phyloP scores from a whole-genome alignment of 768 basidiomycete species.

The Trametes cingulata region DNA sequence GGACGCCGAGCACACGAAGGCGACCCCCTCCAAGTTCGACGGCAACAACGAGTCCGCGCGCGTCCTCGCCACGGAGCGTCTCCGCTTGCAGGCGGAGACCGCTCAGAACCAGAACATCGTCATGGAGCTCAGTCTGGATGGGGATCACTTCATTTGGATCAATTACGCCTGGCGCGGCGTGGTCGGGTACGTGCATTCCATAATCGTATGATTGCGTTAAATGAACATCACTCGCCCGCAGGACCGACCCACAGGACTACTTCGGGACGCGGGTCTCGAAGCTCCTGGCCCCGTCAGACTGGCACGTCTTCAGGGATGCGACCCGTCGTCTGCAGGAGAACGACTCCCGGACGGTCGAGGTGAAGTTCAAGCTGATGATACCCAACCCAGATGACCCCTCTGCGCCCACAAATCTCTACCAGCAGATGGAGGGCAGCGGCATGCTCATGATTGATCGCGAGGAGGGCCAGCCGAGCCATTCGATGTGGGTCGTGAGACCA shows the following conservation, averaged over 20 bases:
- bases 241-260: conserved; percentile 80
- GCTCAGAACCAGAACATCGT: conserved; percentile 97
- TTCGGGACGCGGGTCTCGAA: conserved; percentile 79
- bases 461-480: conserved; percentile 85
- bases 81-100: conserved; percentile 89
- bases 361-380: conserved; percentile 83
- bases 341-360: conserved; percentile 92
- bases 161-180: conserved; percentile 96
- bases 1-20: conserved; percentile 23
- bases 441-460: conserved; percentile 98
- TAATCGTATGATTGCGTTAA: not conserved
- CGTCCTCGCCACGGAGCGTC: conserved; percentile 83
- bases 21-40: conserved; percentile 43
- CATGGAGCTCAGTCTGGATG: conserved; percentile 90
- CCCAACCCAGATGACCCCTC: conserved; percentile 57
- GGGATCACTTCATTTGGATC: conserved; percentile 93
- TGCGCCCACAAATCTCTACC: conserved; percentile 53
- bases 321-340: conserved; percentile 84
- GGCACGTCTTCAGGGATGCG: conserved; percentile 82
- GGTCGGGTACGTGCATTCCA: conserved; percentile 64
- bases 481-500: conserved; percentile 97
- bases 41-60: conserved; percentile 76
- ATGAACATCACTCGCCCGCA: conserved; percentile 33
- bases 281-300: conserved; percentile 77
- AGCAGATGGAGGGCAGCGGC: conserved; percentile 95